Conservation (phyloP, 352 stramenopile genomes). For the Phytophthora pinifolia region DNA sequence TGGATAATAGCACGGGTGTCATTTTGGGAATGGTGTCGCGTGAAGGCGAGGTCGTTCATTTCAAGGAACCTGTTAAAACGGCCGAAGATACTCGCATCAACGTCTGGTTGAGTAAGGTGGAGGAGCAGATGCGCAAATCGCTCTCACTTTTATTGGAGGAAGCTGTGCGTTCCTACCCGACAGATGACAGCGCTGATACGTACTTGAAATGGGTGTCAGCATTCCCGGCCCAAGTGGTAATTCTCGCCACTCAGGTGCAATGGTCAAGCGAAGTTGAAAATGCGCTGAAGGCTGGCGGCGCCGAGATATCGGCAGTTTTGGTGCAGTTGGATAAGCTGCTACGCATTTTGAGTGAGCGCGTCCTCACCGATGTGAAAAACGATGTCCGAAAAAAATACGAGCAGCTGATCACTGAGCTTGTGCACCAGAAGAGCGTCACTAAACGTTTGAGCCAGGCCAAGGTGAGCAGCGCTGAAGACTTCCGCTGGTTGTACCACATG, state of each 20-base stretch:
- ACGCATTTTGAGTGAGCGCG: constrained; percentile 95
- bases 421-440: constrained; percentile 99
- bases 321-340: constrained; percentile 86
- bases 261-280: constrained; percentile 96
- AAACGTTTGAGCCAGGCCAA: constrained; percentile 88
- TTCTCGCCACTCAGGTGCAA: constrained; percentile 97
- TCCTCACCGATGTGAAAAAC: constrained; percentile 93
- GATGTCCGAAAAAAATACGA: constrained; percentile 99
- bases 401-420: constrained; percentile 99
- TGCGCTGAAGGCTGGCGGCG: constrained; percentile 72
- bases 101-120: constrained; percentile 96
- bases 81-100: constrained; percentile 91
- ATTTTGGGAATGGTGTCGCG: constrained; percentile 96
- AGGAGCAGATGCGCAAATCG: constrained; percentile 97
- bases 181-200: constrained; percentile 71
- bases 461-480: constrained; percentile 91
- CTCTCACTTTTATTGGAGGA: constrained; percentile 95
- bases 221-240: constrained; percentile 99
- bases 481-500: constrained; percentile 99
- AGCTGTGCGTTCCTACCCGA: constrained; percentile 83
- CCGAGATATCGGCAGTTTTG: constrained; percentile 47
- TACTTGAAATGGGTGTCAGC: constrained; percentile 98
- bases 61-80: constrained; percentile 93
- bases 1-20: constrained; percentile 67
- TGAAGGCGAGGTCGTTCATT: constrained; percentile 97